Evolutionary conservation across 2,329 filamentous ascomycete genomes (phyloP).

Genomic region (Pezicula radicicola): DNA sequence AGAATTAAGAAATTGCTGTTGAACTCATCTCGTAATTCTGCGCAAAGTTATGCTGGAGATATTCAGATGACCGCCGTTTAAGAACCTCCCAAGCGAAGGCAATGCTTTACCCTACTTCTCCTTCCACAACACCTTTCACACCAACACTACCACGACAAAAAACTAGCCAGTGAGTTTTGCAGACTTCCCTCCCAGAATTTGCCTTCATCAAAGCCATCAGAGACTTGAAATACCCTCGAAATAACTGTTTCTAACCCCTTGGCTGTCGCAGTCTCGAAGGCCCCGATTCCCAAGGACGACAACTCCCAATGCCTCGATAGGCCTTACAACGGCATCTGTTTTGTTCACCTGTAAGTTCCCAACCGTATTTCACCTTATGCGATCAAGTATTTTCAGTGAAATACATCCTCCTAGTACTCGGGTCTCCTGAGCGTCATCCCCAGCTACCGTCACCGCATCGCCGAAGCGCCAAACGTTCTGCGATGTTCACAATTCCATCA

Average conservation of each 20-base stretch:
- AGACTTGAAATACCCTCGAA: constrained; percentile 7
- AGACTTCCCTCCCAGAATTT: constrained; percentile 8
- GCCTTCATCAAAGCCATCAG: constrained; percentile 8
- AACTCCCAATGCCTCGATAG: constrained; percentile 30
- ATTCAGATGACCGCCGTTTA: too few relatives aligned
- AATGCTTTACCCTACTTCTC: constrained; percentile 10
- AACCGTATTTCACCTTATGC: constrained; percentile 24
- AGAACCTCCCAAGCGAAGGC: neutral
- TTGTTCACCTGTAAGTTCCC: constrained; percentile 27
- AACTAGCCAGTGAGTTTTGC: constrained; percentile 17
- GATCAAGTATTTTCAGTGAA: constrained; percentile 24
- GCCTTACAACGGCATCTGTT: constrained; percentile 25
- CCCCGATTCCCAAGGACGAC: constrained; percentile 23
- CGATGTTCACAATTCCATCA: constrained; percentile 24
- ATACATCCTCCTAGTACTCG: constrained; percentile 5
- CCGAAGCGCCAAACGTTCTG: constrained; percentile 17
- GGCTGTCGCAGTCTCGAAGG: constrained; percentile 19
- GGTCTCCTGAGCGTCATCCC: constrained; percentile 11
- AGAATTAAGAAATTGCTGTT: too few relatives aligned
- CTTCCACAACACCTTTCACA: constrained; percentile 12
- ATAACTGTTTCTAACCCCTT: constrained; percentile 16
- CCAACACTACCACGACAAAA: constrained; percentile 9
- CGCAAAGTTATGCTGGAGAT: too few relatives aligned
- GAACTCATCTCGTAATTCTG: too few relatives aligned
- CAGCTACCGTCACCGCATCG: constrained; percentile 14